Percentiles rank a stretch among this genome's conserved stretches.
phyloP scores from a whole-genome alignment of 768 basidiomycete genomes.

The Leccinum uliginosum region DNA sequence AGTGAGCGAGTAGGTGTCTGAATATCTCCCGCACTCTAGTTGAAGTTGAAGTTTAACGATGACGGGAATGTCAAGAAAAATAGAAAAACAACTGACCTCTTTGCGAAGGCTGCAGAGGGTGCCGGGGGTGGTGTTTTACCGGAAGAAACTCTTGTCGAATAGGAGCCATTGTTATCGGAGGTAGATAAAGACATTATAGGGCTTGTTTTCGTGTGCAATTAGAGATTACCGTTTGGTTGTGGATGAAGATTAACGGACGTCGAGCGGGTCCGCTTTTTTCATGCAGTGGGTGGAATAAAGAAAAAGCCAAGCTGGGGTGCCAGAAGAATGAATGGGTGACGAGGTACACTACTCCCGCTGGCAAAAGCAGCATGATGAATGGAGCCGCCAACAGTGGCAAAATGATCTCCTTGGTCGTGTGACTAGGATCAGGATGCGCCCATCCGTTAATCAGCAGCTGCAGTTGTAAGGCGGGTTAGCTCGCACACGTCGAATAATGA shows the following conservation, averaged over 20 bases:
- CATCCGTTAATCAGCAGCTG: slow-evolving; percentile 71
- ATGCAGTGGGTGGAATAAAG: slow-evolving; percentile 27
- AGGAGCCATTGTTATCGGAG: slow-evolving; percentile 75
- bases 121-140: slow-evolving; percentile 90
- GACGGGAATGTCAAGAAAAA: slow-evolving; percentile 12
- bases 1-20: slow-evolving; percentile 94
- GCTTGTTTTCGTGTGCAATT: slow-evolving; percentile 56
- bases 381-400: slow-evolving; percentile 51
- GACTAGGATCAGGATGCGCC: slow-evolving; percentile 62
- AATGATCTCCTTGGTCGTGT: slow-evolving; percentile 70
- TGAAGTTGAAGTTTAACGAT: slow-evolving; percentile 12
- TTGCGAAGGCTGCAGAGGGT: slow-evolving; percentile 84
- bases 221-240: slow-evolving; percentile 63
- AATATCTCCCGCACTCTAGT: slow-evolving; percentile 79
- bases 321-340: no score
- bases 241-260: slow-evolving; percentile 33
- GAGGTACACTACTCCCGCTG: slow-evolving; percentile 46
- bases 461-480: slow-evolving; percentile 11
- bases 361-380: slow-evolving; percentile 59
- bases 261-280: slow-evolving; percentile 30
- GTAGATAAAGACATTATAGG: slow-evolving; percentile 92
- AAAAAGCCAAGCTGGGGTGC: slow-evolving; percentile 14
- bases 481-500: background rate
- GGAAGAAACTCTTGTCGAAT: slow-evolving; percentile 75
- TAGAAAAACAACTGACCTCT: slow-evolving; percentile 53